Evolutionary conservation across 2,329 filamentous ascomycete genomes (phyloP).

Genomic region (Ceratocystis destructans): DNA sequence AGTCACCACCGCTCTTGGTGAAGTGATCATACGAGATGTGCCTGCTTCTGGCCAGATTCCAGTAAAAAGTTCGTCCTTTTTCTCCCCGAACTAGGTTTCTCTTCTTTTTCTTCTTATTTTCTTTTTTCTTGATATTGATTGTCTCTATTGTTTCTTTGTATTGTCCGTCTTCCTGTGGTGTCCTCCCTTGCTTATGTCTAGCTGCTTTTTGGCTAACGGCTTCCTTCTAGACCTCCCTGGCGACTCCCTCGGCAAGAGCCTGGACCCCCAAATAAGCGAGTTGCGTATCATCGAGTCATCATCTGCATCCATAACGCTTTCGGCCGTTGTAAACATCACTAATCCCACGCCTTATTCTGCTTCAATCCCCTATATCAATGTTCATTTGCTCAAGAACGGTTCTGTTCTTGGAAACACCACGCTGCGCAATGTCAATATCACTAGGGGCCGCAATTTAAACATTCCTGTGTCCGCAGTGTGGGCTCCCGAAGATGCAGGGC

Average conservation of each 20-base stretch:
- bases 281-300: constrained; percentile 62
- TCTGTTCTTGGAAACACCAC: constrained; percentile 63
- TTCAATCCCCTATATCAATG: constrained; percentile 62
- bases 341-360: constrained; percentile 85
- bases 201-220: constrained; percentile 8
- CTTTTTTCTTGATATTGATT: neutral
- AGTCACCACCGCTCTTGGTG: constrained; percentile 67
- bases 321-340: constrained; percentile 64
- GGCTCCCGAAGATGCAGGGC: constrained; percentile 53
- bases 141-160: constrained; percentile 6
- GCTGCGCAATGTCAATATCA: constrained; percentile 48
- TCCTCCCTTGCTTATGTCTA: neutral
- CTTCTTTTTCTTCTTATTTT: constrained; percentile 11
- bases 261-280: constrained; percentile 52
- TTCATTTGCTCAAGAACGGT: constrained; percentile 61
- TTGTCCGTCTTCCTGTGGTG: neutral
- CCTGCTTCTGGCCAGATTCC: constrained; percentile 75
- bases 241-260: constrained; percentile 32
- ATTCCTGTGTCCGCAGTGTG: constrained; percentile 56
- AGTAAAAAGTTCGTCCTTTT: constrained; percentile 78
- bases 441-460: constrained; percentile 57
- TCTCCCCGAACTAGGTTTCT: constrained; percentile 24
- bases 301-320: constrained; percentile 53
- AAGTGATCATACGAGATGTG: constrained; percentile 67
- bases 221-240: constrained; percentile 19